phyloP scores from a whole-genome alignment of 306 rosid species.

The Gleditsia sinensis region DNA sequence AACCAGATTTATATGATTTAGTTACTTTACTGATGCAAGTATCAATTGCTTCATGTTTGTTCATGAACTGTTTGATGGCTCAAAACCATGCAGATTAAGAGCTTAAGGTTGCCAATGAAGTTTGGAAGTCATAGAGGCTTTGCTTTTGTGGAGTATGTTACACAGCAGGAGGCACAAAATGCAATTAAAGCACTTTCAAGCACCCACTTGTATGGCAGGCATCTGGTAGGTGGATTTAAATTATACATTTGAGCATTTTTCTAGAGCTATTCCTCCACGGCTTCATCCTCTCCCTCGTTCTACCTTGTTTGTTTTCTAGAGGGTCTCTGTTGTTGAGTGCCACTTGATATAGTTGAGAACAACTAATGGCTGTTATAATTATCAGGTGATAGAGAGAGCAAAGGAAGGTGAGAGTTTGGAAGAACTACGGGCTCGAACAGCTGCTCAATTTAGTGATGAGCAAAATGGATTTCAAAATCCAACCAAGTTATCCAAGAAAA shows the following conservation, averaged over 20 bases:
- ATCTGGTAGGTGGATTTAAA: constrained; percentile 68
- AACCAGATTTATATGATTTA: not conserved
- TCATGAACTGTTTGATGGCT: constrained; percentile 16
- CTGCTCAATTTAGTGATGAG: constrained; percentile 66
- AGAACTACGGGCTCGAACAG: constrained; percentile 71
- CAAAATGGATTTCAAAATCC: constrained; percentile 54
- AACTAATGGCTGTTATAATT: not conserved
- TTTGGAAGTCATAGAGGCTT: constrained; percentile 90
- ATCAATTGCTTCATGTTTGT: not conserved
- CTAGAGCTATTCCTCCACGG: not conserved
- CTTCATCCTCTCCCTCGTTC: not conserved
- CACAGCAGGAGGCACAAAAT: constrained; percentile 88
- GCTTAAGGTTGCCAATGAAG: constrained; percentile 85
- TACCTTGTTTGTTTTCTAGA: not conserved
- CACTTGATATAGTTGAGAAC: not conserved
- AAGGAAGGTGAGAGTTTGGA: constrained; percentile 93
- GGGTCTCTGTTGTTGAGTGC: not conserved
- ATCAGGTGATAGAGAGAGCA: constrained; percentile 87
- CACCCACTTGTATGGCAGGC: constrained; percentile 86
- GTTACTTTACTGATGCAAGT: not conserved
- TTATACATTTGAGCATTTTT: not conserved
- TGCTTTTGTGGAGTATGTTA: constrained; percentile 87
- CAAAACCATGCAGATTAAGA: constrained; percentile 64
- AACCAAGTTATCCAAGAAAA: constrained; percentile 60
- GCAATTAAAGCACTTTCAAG: constrained; percentile 77